Percentiles rank a stretch among this genome's conserved stretches.
These are phyloP conservation scores for Kurtzmaniella natalensis DNA, from an alignment of 1,139 yeast species.

Conservation along the genomic window DNA sequence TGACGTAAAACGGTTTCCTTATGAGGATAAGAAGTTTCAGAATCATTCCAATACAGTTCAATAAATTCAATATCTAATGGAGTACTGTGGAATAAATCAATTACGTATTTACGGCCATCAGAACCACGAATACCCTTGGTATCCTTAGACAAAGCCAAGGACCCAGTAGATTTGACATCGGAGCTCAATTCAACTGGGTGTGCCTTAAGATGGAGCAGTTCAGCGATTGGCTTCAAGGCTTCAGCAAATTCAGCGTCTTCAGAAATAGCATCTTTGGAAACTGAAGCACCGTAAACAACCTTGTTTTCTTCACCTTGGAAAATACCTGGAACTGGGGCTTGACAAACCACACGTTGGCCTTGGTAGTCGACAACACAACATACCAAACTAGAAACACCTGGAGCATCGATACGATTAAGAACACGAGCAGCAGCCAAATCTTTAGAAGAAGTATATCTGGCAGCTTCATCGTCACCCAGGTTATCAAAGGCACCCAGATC, in stretches of 20 bases:
- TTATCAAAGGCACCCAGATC: constrained; percentile 61
- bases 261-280: constrained; percentile 50
- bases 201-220: constrained; percentile 71
- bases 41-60: constrained; percentile 45
- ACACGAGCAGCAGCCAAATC: constrained; percentile 72
- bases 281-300: constrained; percentile 72
- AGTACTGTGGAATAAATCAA: constrained; percentile 79
- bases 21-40: constrained; percentile 68
- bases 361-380: constrained; percentile 84
- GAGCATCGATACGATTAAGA: constrained; percentile 62
- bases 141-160: constrained; percentile 67
- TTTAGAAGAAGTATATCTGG: constrained; percentile 74
- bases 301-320: constrained; percentile 42
- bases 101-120: constrained; percentile 78
- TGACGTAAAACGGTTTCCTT: constrained; percentile 72
- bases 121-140: constrained; percentile 84
- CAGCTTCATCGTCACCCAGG: constrained; percentile 82
- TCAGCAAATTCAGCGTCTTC: constrained; percentile 49
- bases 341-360: constrained; percentile 86
- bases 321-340: constrained; percentile 97
- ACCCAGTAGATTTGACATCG: constrained; percentile 31
- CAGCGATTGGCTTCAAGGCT: constrained; percentile 60
- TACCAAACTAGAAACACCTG: constrained; percentile 64
- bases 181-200: constrained; percentile 48
- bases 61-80: constrained; percentile 81